phyloP scores from a whole-genome alignment of 148 eudicot genomes.

The Drosera capensis region DNA sequence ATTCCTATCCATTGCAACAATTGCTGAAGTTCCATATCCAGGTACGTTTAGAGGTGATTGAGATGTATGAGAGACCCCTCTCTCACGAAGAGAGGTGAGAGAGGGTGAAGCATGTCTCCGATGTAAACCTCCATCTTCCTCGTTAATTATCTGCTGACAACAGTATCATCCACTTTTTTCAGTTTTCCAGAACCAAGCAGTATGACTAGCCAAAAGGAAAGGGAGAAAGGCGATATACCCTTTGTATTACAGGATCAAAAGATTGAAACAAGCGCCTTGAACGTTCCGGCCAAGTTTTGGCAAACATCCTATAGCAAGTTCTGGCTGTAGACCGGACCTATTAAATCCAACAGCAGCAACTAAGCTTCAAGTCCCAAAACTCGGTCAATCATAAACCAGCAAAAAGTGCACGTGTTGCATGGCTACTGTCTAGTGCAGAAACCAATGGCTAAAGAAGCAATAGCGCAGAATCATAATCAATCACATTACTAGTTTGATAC shows the following conservation, averaged over 20 bases:
- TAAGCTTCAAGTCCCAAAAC: background rate
- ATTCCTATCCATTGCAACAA: constrained; percentile 92
- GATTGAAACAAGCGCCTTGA: constrained; percentile 66
- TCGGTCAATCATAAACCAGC: constrained; percentile 1
- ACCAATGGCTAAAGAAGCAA: background rate
- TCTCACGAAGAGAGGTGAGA: constrained; percentile 71
- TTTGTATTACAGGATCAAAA: constrained; percentile 91
- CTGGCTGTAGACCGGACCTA: constrained; percentile 98
- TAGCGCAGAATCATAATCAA: background rate
- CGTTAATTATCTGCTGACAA: constrained; percentile 48
- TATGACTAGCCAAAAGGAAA: constrained; percentile 3
- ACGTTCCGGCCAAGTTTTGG: constrained; percentile 99
- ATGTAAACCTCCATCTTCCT: constrained; percentile 88
- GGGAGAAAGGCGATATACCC: constrained; percentile 28
- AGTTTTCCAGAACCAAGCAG: background rate
- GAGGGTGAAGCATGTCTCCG: constrained; percentile 96
- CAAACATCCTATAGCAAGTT: constrained; percentile 88
- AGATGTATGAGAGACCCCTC: constrained; percentile 35
- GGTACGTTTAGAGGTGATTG: constrained; percentile 55
- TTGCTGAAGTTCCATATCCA: constrained; percentile 98
- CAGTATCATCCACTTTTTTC: constrained; percentile 1
- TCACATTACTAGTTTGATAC: too few species aligned
- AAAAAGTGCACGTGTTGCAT: background rate
- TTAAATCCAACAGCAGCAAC: background rate
- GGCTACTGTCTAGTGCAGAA: background rate